These are phyloP conservation scores for Gynostemma pentaphyllum DNA, from an alignment of 306 rosid genomes.

Conservation along the genomic window DNA sequence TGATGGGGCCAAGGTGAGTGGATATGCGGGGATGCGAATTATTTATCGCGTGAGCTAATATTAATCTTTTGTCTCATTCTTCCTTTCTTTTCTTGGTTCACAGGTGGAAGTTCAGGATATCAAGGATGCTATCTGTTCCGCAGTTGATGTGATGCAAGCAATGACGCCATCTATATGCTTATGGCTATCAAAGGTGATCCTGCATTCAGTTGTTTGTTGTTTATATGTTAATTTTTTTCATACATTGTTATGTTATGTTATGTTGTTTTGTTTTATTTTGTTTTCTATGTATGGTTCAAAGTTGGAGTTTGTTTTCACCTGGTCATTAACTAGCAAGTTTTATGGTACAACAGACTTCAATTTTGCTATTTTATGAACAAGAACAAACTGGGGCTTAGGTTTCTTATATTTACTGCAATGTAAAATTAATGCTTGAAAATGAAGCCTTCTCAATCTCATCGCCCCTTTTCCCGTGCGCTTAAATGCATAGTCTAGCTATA, in stretches of 20 bases:
- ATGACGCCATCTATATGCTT: slow-evolving; percentile 75
- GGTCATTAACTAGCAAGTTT: not conserved
- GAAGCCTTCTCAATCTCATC: slow-evolving; percentile 7
- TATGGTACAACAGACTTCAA: not conserved
- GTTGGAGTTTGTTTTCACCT: no score
- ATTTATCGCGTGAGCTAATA: not conserved
- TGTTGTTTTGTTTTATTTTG: not conserved
- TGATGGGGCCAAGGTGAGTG: slow-evolving; percentile 64
- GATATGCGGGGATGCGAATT: slow-evolving; percentile 13
- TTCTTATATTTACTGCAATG: no score
- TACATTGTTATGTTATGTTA: not conserved
- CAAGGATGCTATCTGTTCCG: slow-evolving; percentile 79
- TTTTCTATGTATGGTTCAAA: not conserved
- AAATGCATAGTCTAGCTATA: no score
- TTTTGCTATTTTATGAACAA: no score
- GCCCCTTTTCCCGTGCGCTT: no score
- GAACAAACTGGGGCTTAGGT: no score
- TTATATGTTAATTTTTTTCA: not conserved
- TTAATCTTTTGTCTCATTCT: not conserved
- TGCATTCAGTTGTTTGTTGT: not conserved
- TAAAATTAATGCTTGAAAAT: no score
- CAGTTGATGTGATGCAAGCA: slow-evolving; percentile 91
- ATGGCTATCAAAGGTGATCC: slow-evolving; percentile 54
- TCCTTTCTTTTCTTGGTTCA: slow-evolving; percentile 1
- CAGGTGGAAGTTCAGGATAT: slow-evolving; percentile 69